Percentiles rank a stretch among this genome's conserved stretches.
These are phyloP conservation scores for Microcera coccophila DNA, from an alignment of 2,329 filamentous ascomycete genomes.

Conservation along the genomic window DNA sequence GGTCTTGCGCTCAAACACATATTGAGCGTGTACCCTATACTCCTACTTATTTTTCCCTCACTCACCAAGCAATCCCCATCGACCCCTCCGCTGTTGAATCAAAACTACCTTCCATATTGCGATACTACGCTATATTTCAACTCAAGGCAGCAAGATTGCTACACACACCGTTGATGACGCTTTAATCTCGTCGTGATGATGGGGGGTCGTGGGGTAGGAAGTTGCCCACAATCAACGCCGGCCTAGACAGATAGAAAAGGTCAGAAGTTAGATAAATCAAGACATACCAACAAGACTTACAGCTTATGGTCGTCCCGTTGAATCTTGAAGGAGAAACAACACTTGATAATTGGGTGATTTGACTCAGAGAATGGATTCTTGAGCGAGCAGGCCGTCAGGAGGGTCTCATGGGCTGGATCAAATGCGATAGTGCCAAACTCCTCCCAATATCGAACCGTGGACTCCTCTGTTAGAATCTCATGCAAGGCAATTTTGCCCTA, in stretches of 20 bases:
- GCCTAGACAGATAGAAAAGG: conserved; percentile 48
- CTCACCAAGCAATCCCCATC: no score
- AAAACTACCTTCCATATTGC: no score
- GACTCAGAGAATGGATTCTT: conserved; percentile 73
- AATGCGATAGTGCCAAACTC: conserved; percentile 98
- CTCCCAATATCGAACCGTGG: conserved; percentile 96
- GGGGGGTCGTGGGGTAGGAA: conserved; percentile 80
- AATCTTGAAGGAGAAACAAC: conserved; percentile 97
- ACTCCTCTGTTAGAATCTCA: conserved; percentile 92
- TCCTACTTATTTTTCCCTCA: no score
- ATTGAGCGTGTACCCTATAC: no score
- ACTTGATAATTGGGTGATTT: conserved; percentile 72
- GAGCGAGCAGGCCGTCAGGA: conserved; percentile 87
- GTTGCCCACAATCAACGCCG: conserved; percentile 92
- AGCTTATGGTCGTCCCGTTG: conserved; percentile 92
- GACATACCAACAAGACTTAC: conserved; percentile 55
- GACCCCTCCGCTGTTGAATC: no score
- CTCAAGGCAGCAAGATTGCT: no score
- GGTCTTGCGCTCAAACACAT: no score
- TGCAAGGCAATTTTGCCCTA: conserved; percentile 93
- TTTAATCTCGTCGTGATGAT: conserved; percentile 20
- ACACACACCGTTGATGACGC: no score
- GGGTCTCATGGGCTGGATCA: conserved; percentile 87
- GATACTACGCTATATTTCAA: no score
- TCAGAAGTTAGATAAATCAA: conserved; percentile 29